These are phyloP conservation scores for Polyporus tsugae DNA, from an alignment of 1,284 basidiomycete genomes.

Conservation along the genomic window DNA sequence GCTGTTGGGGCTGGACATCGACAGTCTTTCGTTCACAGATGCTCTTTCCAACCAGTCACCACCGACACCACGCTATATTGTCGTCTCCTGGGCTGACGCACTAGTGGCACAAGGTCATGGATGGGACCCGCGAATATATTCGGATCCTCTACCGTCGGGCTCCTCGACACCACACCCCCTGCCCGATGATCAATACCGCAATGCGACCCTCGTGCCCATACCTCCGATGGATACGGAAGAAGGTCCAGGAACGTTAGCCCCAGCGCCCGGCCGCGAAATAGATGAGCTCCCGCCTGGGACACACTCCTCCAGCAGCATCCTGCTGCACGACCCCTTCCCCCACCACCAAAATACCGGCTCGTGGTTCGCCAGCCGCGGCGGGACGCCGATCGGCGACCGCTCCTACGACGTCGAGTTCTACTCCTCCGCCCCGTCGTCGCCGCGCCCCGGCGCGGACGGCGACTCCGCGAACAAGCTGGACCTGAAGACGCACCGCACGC, in stretches of 20 bases:
- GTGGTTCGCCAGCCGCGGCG: slow-evolving; percentile 8
- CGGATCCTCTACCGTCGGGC: background rate
- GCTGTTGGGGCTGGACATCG: slow-evolving; percentile 4
- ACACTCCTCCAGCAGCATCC: slow-evolving; percentile 7
- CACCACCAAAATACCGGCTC: background rate
- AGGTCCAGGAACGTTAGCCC: background rate
- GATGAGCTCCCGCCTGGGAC: slow-evolving; percentile 4
- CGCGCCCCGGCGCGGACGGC: background rate
- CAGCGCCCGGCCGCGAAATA: background rate
- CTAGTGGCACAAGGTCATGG: background rate
- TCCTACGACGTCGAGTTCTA: slow-evolving; percentile 7
- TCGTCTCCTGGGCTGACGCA: slow-evolving; percentile 1
- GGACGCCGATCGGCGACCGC: slow-evolving; percentile 3
- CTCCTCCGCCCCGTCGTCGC: slow-evolving; percentile 5
- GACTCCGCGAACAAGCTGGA: background rate
- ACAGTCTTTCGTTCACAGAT: background rate
- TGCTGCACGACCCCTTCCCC: slow-evolving; percentile 5
- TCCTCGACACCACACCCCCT: background rate
- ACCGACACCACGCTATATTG: background rate
- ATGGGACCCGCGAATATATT: slow-evolving; percentile 7
- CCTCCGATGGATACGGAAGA: background rate
- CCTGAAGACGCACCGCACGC: background rate
- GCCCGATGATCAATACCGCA: background rate
- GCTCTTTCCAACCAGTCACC: background rate
- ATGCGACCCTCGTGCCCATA: background rate